phyloP scores from a whole-genome alignment of 2,329 filamentous ascomycete genomes.

The Fusarium clavum region DNA sequence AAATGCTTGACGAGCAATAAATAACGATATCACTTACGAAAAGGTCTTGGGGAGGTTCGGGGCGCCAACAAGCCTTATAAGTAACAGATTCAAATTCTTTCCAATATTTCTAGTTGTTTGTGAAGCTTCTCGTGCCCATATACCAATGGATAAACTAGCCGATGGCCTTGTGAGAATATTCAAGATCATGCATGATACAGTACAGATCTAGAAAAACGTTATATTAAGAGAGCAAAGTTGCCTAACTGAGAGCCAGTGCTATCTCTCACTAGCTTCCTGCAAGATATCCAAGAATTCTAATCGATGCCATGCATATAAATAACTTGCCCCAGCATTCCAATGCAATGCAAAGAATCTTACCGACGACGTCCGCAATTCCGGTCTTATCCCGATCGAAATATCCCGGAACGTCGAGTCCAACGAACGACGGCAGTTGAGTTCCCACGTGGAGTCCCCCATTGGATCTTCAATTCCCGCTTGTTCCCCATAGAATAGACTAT shows the following conservation, averaged over 20 bases:
- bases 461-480: slow-evolving; percentile 29
- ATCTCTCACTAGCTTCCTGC: not conserved
- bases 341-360: not conserved
- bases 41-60: not conserved
- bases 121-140: not conserved
- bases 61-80: not conserved
- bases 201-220: not conserved
- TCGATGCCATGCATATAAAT: not conserved
- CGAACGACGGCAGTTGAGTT: slow-evolving; percentile 29
- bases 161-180: not conserved
- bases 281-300: not conserved
- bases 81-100: not conserved
- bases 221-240: not conserved
- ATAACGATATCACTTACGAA: not conserved
- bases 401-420: slow-evolving; percentile 10
- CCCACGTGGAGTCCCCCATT: slow-evolving; percentile 44
- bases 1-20: not conserved
- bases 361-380: slow-evolving; percentile 1
- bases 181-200: not conserved
- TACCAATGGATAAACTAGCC: not conserved
- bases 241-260: not conserved
- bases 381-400: not conserved
- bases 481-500: slow-evolving; percentile 17
- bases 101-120: not conserved
- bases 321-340: not conserved